Evolutionary conservation across 2,329 filamentous ascomycete genomes (phyloP), one percentile per base, ranked within the genome.

Genomic region (Phyllosticta capitalensis): DNA sequence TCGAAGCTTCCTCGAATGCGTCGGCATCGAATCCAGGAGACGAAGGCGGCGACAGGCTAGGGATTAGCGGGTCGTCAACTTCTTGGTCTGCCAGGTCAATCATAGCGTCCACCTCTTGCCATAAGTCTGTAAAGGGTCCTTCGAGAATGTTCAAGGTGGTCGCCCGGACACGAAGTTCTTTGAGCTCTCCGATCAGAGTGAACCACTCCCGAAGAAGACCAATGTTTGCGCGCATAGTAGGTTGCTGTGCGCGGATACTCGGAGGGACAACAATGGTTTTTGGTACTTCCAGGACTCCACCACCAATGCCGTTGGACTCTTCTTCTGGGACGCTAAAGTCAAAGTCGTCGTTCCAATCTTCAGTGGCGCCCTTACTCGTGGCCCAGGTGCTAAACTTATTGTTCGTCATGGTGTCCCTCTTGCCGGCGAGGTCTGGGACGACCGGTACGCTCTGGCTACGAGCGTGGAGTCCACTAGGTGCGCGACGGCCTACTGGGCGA

Each of bases 341-440:
- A 66, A 95, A 94, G 70, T 95, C 90, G 63, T 92, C 88, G 66
- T 92, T 90, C 90, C 90, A 95, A 67, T 94, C 89, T 69, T 95
- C 90, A 62, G 87, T 92, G 10, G 86, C 85, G 17, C 83, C 87
- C 71, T 92, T 92, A 63, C 83, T 84, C 50, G 90, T 75, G 2
- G 88, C 88, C 89, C 89, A 92, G 0, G 89, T 92, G 51, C 89
- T 87, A 67, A 90, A 92, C 67, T 91, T 92, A 57, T 72, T 81
- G n/a, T 82, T 67, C 72, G 78, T 71, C 75, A 87, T 67, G 71
- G 72, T 68, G 72, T 79, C 69, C 80, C 87, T 62, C 73, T 78
- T 72, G 66, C 69, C 77, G 65, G 70, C 74, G 63, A 67, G 74
- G 66, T 90, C 88, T 33, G 86, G 85, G 2, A 78, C 77, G 14